Evolutionary conservation across 2,329 filamentous ascomycete genomes (phyloP), one percentile per base, ranked within the genome.

Genomic region (Cordyceps cicadae): DNA sequence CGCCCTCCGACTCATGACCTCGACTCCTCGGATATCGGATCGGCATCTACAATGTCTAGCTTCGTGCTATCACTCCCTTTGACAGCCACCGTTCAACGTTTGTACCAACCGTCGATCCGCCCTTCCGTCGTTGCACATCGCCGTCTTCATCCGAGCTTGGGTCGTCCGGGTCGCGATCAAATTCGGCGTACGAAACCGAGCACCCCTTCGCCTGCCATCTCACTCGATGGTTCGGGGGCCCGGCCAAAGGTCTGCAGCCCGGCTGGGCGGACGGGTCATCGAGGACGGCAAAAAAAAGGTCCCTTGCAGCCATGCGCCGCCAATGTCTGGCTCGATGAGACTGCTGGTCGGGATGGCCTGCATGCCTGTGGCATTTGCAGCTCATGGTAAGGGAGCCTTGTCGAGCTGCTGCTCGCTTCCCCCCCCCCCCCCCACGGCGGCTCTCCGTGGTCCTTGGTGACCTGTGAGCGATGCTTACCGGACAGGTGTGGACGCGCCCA

Each of bases 311-410:
- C 50, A 60, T 2, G 57, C 49, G 7, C 57, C 57, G 29, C 49
- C 48, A 8, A 53, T 54, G 45, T 62, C 59, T 49, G 59, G 61
- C 12, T 64, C 57, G n/a, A 65, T 52, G 45, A 66, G 64, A 29
- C 59, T 62, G 43, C 63, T 9, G 61, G 39, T 46, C 39, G 54
- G n/a, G 48, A 60, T 26, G 12, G 57, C 46, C n/a, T 48, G 39
- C 9, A 60, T 19, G 29, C 63, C 59, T 12, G 2, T 62, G 37
- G 45, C 12, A 53, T n/a, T 64, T 65, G 39, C 62, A 64, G 21
- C 63, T 54, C 21, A 66, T 37, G 19, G 63, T 63, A 12, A 65
- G 62, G 5, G 65, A 39, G n/a, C n/a, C 46, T 62, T 63, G 26
- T 64, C 61, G 3, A 65, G 39, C 55, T 64, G 59, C 53, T 41